A percentile compares a stretch with the other conserved stretches of the same genome.
Evolutionary conservation across 2,329 filamentous ascomycete species (phyloP).

Genomic region (Penicillium brevicompactum): DNA sequence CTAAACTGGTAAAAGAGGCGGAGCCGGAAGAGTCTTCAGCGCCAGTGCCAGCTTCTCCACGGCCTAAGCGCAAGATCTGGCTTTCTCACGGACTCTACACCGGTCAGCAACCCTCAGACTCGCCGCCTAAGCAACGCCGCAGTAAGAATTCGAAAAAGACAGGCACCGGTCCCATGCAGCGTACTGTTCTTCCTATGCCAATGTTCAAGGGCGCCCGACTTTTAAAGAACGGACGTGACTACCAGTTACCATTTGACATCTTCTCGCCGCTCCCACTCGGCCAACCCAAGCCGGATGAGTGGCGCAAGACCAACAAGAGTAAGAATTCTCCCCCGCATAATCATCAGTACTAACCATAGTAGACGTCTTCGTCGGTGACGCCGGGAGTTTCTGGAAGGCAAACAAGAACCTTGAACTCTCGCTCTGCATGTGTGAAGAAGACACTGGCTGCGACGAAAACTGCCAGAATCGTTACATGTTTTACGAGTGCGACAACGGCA

Average conservation of each 20-base stretch:
- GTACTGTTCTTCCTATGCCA: conserved; percentile 67
- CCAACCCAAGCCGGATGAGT: conserved; percentile 90
- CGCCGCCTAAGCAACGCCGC: conserved; percentile 52
- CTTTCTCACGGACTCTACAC: conserved; percentile 81
- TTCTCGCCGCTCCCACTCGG: conserved; percentile 84
- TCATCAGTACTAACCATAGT: conserved; percentile 31
- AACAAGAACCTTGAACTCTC: conserved; percentile 73
- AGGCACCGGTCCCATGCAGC: conserved; percentile 30
- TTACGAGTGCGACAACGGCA: conserved; percentile 90
- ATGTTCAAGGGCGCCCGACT: conserved; percentile 75
- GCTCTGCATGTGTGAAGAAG: conserved; percentile 74
- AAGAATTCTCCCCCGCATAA: conserved; percentile 43
- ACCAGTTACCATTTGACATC: conserved; percentile 85
- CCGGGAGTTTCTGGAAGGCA: conserved; percentile 78
- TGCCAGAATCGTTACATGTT: conserved; percentile 97
- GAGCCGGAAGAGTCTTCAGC: conserved; percentile 22
- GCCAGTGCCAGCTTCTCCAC: conserved; percentile 23
- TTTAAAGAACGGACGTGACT: conserved; percentile 73
- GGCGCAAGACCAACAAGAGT: conserved; percentile 91
- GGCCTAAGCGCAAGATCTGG: conserved; percentile 68
- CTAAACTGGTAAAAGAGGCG: conserved; percentile 24
- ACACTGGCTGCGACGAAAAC: conserved; percentile 81
- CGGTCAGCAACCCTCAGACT: conserved; percentile 66
- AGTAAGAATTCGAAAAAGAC: conserved; percentile 43
- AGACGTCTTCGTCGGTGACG: conserved; percentile 91